Evolutionary conservation across 2,329 filamentous ascomycete genomes (phyloP).

Genomic region (Fusarium buharicum): DNA sequence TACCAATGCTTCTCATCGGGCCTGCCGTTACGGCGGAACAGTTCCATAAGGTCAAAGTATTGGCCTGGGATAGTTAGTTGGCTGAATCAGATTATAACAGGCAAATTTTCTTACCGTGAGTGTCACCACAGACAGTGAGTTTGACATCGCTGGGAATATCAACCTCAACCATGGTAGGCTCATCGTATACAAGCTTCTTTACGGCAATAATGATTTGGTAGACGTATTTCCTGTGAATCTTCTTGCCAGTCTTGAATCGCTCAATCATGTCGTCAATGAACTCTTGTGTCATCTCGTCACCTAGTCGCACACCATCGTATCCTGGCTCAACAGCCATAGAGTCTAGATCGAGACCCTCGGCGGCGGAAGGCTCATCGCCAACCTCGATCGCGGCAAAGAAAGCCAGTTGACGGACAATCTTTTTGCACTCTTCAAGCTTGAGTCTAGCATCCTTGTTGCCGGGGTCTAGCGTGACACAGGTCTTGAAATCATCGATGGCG

Average conservation of each 20-base stretch:
- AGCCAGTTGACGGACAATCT: constrained; percentile 89
- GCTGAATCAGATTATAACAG: constrained; percentile 32
- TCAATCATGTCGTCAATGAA: constrained; percentile 98
- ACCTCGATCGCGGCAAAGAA: constrained; percentile 97
- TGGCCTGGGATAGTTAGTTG: constrained; percentile 68
- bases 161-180: constrained; percentile 97
- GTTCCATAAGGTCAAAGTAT: constrained; percentile 96
- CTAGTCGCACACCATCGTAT: constrained; percentile 86
- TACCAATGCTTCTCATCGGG: constrained; percentile 90
- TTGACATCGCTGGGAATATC: constrained; percentile 79
- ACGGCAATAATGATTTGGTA: constrained; percentile 95
- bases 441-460: constrained; percentile 89
- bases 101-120: constrained; percentile 76
- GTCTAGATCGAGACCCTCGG: constrained; percentile 89
- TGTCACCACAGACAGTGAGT: constrained; percentile 96
- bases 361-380: constrained; percentile 89
- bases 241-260: constrained; percentile 95
- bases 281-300: constrained; percentile 89
- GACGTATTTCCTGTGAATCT: constrained; percentile 94
- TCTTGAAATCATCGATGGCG: constrained; percentile 90
- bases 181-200: constrained; percentile 88
- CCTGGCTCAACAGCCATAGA: constrained; percentile 82
- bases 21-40: constrained; percentile 90
- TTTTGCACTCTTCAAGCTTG: constrained; percentile 92
- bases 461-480: constrained; percentile 87